Percentiles rank a stretch among this genome's conserved stretches.
Evolutionary conservation across 257 asterid genomes (phyloP).

Genomic region (Prunella vulgaris): DNA sequence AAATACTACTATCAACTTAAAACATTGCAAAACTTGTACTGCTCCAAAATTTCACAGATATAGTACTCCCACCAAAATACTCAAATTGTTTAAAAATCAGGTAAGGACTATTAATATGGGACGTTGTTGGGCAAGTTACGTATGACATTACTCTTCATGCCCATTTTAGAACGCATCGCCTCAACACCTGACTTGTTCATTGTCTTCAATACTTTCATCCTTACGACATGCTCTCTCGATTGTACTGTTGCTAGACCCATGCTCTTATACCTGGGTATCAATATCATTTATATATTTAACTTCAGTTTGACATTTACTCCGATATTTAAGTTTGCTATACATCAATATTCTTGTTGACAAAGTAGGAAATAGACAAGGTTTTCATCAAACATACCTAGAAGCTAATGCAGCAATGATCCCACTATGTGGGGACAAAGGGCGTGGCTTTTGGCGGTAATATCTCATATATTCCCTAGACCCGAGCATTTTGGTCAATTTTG

Average conservation of each 20-base stretch:
- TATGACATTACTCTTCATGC: constrained; percentile 87
- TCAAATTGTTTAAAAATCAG: neutral
- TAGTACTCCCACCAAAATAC: neutral
- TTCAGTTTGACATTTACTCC: neutral
- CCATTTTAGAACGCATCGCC: constrained; percentile 77
- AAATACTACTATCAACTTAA: no score
- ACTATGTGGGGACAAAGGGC: constrained; percentile 58
- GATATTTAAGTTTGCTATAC: neutral
- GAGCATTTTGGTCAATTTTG: constrained; percentile 49
- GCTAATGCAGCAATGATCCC: constrained; percentile 53
- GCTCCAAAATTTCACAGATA: neutral
- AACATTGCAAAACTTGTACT: neutral
- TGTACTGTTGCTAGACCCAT: constrained; percentile 91
- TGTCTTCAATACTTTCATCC: constrained; percentile 77
- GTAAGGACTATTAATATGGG: constrained; percentile 44
- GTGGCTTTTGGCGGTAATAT: constrained; percentile 88
- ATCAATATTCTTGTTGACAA: neutral
- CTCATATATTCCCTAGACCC: constrained; percentile 95
- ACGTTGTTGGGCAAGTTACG: constrained; percentile 88
- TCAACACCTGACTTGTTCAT: constrained; percentile 71
- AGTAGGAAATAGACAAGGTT: neutral
- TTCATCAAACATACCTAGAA: constrained; percentile 45
- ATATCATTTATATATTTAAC: neutral
- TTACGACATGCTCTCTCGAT: constrained; percentile 58
- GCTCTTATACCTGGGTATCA: constrained; percentile 61